Base-by-base conservation (phyloP, 2,329 filamentous ascomycete species). In the Penicillium sp. region DNA sequence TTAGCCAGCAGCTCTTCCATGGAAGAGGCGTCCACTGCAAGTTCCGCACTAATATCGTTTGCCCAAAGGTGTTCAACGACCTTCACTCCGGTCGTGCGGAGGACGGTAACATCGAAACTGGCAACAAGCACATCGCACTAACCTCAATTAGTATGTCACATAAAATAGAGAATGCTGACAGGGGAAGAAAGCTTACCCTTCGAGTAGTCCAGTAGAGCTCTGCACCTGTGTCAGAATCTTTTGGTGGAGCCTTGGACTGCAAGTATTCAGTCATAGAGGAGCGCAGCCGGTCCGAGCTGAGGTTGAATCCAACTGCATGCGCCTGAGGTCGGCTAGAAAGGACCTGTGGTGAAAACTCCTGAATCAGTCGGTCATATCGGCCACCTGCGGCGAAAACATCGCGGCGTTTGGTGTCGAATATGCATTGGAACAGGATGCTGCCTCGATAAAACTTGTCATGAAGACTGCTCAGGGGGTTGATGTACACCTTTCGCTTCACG, bases 371-470 rank as follows among this genome's bases (percentile, higher is more conserved):
- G 62, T 98, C 94, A 61, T 98, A 98, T 33, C 93, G 81, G 2
- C 93, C 93, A 35, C 94, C 93, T 20, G 90, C 93, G 4, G 91
- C 93, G 58, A 97, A 88, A 0, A 97, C 87, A 53, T 93, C 85
- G 53, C 74, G 72, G 45, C 79, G 83, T 46, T 84, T 79, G 61
- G 88, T 94, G 61, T 97, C 91, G 49, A 90, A 88, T 2, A 96
- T 70, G 57, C 89, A 96, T 46, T 94, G 87, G 61, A 98, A 97
- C 29, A 97, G 73, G 18, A 97, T 74, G 6, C 90, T 90, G 1
- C 86, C 85, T 13, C 79, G 74, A 64, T 93, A 98, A 61, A 97
- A 96, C 41, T 84, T 86, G 59, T 96, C 90, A 58, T 94, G 94
- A 57, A 94, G 79, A 63, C 87, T 94, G 59, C 83, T 86, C 5